Evolutionary conservation across 768 basidiomycete species (phyloP), one percentile per base, ranked within the genome.

Genomic region (Phylloporus rhodoxanthus): DNA sequence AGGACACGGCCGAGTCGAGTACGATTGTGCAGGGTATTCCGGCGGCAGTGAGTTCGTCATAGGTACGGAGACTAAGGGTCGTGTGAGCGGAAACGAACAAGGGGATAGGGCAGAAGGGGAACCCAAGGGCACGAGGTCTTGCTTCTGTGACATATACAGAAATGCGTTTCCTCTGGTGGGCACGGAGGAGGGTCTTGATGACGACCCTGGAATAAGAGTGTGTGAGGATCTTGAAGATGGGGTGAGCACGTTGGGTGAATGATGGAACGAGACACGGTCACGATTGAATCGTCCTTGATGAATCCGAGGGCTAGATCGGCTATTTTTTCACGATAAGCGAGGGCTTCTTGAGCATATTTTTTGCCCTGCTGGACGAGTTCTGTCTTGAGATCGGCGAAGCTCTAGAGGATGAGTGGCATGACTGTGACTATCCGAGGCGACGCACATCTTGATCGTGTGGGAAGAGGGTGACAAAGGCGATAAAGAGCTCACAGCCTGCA

Each of bases 111-210:
- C 45, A 46, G 47, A 37, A 43, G 43, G 54, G 82, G 61, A 65
- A 91, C 91, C 93, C 91, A 58, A 87, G 76, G 61, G 87, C 89
- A 65, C 80, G 81, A 67, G 95, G 93, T 55, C 91, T 80, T 29
- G 91, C 90, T 81, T 97, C 91, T 57, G 95, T 97, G 51, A 99
- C 95, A 68, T 92, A 98, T 33, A 99, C 95, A 61, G 90, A 91
- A 68, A 98, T 91, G 49, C 94, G 80, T 73, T 98, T 97, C 66
- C 80, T 82, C 62, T 85, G 77, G 67, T 95, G 91, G 15, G 96
- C 94, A 50, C 86, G 80, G 40, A 97, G 76, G 45, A 99, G 77
- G 30, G 94, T 87, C 69, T 91, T 84, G 73, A 94, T 85, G 48
- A 99, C 95, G 39, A 97, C 93, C 60, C 96, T 79, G 21, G 93